Conservation (phyloP, 176 grass and related monocot genomes). For the Musa schizocarpa region DNA sequence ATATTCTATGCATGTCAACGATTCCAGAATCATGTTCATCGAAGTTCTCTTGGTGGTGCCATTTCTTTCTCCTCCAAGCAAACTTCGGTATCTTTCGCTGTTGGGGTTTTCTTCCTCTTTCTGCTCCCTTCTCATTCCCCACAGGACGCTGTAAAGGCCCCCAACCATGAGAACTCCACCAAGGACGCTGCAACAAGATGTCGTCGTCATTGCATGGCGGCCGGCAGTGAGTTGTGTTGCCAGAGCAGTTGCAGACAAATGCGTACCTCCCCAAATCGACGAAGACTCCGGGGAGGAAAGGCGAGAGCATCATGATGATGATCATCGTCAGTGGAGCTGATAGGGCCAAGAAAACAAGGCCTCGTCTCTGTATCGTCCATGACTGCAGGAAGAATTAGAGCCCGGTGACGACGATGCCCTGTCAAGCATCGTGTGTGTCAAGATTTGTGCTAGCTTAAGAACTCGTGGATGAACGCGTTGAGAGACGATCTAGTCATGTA, state of each 20-base stretch:
- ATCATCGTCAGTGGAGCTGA: slow-evolving; percentile 33
- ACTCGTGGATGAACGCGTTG: neutral
- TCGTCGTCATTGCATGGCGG: neutral
- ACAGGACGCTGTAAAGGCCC: neutral
- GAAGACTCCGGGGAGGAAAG: slow-evolving; percentile 32
- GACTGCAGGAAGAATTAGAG: slow-evolving; percentile 32
- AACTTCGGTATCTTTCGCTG: neutral
- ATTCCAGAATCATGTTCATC: neutral
- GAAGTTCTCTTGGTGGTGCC: neutral
- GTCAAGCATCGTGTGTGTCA: neutral
- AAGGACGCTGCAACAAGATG: neutral
- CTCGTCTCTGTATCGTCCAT: slow-evolving; percentile 35
- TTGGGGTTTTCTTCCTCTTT: neutral
- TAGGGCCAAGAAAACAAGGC: slow-evolving; percentile 38
- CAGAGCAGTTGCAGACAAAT: neutral
- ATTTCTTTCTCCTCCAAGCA: neutral
- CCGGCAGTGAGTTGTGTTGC: neutral
- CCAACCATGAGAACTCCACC: slow-evolving; percentile 3
- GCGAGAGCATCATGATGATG: slow-evolving; percentile 24
- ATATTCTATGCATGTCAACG: too few relatives aligned
- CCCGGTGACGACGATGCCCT: slow-evolving; percentile 43
- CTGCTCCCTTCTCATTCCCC: neutral
- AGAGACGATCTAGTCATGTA: slow-evolving; percentile 5
- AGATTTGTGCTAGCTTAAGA: neutral
- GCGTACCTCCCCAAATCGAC: neutral